phyloP scores from a whole-genome alignment of 2,329 filamentous ascomycete genomes.

The Colletotrichum euphorbiae region DNA sequence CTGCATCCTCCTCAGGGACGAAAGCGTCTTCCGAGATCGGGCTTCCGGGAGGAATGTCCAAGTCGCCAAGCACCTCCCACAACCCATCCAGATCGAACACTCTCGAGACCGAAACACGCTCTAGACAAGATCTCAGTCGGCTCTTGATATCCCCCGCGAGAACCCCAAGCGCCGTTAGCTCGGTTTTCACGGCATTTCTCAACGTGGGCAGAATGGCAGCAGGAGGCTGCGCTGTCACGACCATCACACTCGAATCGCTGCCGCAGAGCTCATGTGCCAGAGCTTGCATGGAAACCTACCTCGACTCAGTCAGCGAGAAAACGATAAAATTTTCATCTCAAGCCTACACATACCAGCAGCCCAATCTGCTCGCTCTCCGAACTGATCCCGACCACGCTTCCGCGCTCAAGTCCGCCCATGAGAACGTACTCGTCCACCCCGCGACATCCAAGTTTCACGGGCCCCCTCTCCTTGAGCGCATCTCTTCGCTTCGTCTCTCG shows the following conservation, averaged over 20 bases:
- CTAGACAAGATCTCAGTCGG: conserved; percentile 54
- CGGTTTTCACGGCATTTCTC: conserved; percentile 53
- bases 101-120: conserved; percentile 64
- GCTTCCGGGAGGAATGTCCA: conserved; percentile 47
- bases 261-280: conserved; percentile 54
- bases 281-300: conserved; percentile 61
- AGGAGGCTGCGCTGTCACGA: conserved; percentile 62
- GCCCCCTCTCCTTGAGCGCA: conserved; percentile 46
- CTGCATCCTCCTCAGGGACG: neutral
- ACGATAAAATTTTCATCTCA: neutral
- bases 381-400: conserved; percentile 65
- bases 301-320: neutral
- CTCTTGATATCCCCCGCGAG: conserved; percentile 37
- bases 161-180: conserved; percentile 45
- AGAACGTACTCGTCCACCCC: conserved; percentile 63
- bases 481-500: conserved; percentile 53
- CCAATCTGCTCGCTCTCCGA: conserved; percentile 63
- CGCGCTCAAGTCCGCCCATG: conserved; percentile 60
- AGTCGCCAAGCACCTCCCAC: conserved; percentile 66
- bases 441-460: conserved; percentile 56
- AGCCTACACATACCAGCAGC: conserved; percentile 53
- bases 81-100: conserved; percentile 71
- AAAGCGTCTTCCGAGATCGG: conserved; percentile 7
- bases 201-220: conserved; percentile 55
- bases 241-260: conserved; percentile 49